Conservation (phyloP, 768 basidiomycete species). For the Naganishia antarctica region DNA sequence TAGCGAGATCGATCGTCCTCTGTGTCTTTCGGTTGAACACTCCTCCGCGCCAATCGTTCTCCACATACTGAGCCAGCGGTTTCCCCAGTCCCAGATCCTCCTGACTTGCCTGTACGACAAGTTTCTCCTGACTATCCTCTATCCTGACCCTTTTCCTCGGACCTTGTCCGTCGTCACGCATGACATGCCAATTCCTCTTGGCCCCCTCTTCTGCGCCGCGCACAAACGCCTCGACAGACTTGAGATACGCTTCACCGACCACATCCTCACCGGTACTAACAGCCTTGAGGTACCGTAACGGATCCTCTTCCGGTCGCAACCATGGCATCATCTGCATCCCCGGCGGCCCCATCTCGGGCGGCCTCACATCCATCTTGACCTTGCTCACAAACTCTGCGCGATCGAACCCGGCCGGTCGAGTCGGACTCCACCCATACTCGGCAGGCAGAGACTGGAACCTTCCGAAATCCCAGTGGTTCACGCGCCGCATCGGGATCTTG, state of each 20-base stretch:
- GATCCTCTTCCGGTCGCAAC: conserved; percentile 25
- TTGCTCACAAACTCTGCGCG: conserved; percentile 1
- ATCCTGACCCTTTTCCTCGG: conserved; percentile 13
- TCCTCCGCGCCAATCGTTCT: conserved; percentile 14
- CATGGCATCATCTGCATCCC: conserved; percentile 31
- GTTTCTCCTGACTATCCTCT: not conserved
- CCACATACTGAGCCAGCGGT: conserved; percentile 33
- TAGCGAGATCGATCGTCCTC: conserved; percentile 10
- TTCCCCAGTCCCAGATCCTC: conserved; percentile 11
- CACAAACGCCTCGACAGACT: conserved; percentile 38
- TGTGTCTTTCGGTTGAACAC: conserved; percentile 4
- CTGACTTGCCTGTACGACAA: too few species aligned
- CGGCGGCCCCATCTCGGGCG: conserved; percentile 7
- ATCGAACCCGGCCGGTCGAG: not conserved
- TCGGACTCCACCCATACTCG: conserved; percentile 18
- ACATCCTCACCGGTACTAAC: conserved; percentile 38
- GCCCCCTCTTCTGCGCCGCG: conserved; percentile 37
- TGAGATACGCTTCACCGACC: conserved; percentile 41
- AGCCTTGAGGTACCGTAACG: conserved; percentile 34
- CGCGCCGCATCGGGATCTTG: conserved; percentile 13
- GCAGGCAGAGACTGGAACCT: conserved; percentile 10
- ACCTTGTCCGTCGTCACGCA: not conserved
- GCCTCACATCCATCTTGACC: conserved; percentile 30
- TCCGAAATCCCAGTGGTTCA: conserved; percentile 24
- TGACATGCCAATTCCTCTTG: not conserved